A percentile compares a stretch with the other conserved stretches of the same genome.
Evolutionary conservation across 352 stramenopile species (phyloP).

Genomic region (Phytopythium oedochilum): DNA sequence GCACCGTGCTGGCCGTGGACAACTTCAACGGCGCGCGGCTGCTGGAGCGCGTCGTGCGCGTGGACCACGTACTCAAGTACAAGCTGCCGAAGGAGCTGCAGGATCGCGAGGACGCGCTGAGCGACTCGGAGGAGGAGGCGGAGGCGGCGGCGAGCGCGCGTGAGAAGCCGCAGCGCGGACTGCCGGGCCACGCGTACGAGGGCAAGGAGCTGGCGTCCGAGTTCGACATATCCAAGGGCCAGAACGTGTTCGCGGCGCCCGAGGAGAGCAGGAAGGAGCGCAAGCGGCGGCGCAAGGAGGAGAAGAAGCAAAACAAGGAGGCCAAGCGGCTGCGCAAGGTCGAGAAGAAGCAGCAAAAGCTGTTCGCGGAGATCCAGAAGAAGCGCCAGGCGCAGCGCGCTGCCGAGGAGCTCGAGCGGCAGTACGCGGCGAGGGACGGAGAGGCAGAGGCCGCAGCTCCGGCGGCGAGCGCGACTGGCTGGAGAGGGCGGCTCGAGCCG

Average conservation of each 20-base stretch:
- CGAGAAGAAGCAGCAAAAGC: constrained; percentile 43
- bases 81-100: constrained; percentile 91
- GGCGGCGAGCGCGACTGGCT: constrained; percentile 50
- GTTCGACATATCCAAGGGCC: constrained; percentile 69
- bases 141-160: constrained; percentile 15
- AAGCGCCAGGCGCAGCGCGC: constrained; percentile 29
- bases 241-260: constrained; percentile 79
- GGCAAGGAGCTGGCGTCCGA: constrained; percentile 74
- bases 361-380: constrained; percentile 43
- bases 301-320: constrained; percentile 52
- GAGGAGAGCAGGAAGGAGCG: constrained; percentile 48
- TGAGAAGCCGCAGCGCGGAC: constrained; percentile 21
- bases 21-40: constrained; percentile 93
- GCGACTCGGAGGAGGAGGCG: constrained; percentile 10
- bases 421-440: constrained; percentile 15
- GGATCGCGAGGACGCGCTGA: constrained; percentile 55
- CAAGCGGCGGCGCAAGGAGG: constrained; percentile 51
- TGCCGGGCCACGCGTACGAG: constrained; percentile 85
- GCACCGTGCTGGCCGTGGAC: constrained; percentile 96
- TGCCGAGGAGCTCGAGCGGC: constrained; percentile 24
- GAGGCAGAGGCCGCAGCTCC: constrained; percentile 8
- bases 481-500: constrained; percentile 60
- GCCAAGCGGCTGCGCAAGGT: constrained; percentile 45
- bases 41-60: constrained; percentile 90
- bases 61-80: constrained; percentile 98